Percentiles rank a stretch among this genome's conserved stretches.
Evolutionary conservation across 202 grass and related monocot genomes (phyloP).

Genomic region (Digitaria exilis): DNA sequence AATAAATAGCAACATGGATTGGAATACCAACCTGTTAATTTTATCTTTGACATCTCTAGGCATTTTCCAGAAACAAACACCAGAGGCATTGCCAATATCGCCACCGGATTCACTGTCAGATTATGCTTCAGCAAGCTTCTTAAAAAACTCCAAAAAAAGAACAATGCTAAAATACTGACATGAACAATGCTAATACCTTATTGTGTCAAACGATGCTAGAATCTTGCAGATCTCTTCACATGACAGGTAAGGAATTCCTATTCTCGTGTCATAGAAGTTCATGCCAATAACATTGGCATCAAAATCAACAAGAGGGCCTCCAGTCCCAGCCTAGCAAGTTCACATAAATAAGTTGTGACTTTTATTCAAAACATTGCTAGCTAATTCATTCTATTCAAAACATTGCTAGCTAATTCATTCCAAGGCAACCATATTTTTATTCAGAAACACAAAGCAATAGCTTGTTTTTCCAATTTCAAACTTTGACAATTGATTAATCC

Average conservation of each 20-base stretch:
- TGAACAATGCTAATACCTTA: background rate
- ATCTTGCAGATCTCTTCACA: background rate
- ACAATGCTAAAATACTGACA: background rate
- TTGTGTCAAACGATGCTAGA: background rate
- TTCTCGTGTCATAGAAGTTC: background rate
- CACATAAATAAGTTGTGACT: background rate
- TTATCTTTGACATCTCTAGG: background rate
- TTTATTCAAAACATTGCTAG: background rate
- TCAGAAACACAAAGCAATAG: background rate
- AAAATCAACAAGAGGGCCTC: background rate
- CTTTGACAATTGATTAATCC: background rate
- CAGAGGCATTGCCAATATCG: background rate
- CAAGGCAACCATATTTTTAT: background rate
- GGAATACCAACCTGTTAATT: background rate
- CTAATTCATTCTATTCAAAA: background rate
- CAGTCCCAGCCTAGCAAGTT: conserved; percentile 5
- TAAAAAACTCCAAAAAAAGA: background rate
- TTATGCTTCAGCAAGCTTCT: background rate
- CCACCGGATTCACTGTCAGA: background rate
- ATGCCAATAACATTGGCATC: background rate
- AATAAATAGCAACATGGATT: conserved; percentile 2
- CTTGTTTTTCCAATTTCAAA: background rate
- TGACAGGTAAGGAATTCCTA: background rate
- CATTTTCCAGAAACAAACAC: background rate
- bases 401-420: background rate